These are phyloP conservation scores for Myxozyma monticola DNA, from an alignment of 805 yeast species.

Conservation along the genomic window DNA sequence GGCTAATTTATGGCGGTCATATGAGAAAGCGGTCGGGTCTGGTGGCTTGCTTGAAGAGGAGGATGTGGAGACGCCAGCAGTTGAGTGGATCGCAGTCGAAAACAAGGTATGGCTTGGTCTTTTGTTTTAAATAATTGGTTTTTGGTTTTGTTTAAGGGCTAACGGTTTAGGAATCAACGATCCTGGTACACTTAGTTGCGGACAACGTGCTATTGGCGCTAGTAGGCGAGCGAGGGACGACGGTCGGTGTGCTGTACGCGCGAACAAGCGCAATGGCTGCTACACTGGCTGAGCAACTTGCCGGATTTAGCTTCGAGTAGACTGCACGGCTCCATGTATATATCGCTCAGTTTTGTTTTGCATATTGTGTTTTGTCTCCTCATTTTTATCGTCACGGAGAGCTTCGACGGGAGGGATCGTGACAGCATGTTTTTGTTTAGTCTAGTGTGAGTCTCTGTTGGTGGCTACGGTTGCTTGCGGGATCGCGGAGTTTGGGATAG, in stretches of 20 bases:
- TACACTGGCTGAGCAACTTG: slow-evolving; percentile 32
- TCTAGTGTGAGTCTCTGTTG: too few species aligned
- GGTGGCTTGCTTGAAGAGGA: slow-evolving; percentile 5
- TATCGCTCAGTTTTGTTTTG: not conserved
- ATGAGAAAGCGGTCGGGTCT: not conserved
- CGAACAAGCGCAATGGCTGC: slow-evolving; percentile 32
- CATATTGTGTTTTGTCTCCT: too few species aligned
- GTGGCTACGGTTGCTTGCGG: too few species aligned
- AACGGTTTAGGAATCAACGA: slow-evolving; percentile 20
- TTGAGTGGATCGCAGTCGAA: slow-evolving; percentile 34
- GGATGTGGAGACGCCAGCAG: not conserved
- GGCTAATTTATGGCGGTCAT: slow-evolving; percentile 29
- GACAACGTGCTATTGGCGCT: slow-evolving; percentile 28
- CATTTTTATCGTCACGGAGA: too few species aligned
- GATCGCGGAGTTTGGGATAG: too few species aligned
- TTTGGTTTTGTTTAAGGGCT: slow-evolving; percentile 8
- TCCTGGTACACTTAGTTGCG: slow-evolving; percentile 15
- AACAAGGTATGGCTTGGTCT: slow-evolving; percentile 27
- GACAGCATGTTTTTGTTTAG: too few species aligned
- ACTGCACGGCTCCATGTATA: not conserved
- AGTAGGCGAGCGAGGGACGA: slow-evolving; percentile 36
- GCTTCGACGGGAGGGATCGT: too few species aligned
- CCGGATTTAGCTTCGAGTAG: slow-evolving; percentile 28
- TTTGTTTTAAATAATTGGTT: slow-evolving; percentile 3
- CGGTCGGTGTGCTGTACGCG: slow-evolving; percentile 33